These are phyloP conservation scores for Psilocybe tampanensis DNA, from an alignment of 768 basidiomycete species.

Conservation along the genomic window DNA sequence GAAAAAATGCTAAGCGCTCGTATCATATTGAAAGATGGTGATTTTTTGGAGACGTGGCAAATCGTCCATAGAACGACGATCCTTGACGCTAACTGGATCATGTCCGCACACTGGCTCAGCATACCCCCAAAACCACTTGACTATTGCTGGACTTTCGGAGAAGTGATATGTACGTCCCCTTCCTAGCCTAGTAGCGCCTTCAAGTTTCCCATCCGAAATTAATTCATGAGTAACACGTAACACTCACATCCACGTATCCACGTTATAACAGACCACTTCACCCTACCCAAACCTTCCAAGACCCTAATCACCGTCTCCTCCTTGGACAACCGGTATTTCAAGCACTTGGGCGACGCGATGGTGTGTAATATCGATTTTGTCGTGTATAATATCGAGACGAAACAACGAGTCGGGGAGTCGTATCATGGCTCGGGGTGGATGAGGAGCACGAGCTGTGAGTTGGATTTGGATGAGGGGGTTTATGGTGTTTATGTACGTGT, in stretches of 20 bases:
- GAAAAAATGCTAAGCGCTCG: too few species aligned
- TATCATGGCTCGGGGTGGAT: conserved; percentile 25
- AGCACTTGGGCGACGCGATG: conserved; percentile 35
- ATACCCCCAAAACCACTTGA: conserved; percentile 34
- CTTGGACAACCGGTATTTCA: conserved; percentile 46
- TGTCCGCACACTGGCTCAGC: conserved; percentile 44
- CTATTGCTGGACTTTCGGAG: conserved; percentile 47
- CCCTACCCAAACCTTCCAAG: conserved; percentile 33
- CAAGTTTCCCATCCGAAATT: background rate
- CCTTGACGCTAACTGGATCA: conserved; percentile 44
- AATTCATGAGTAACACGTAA: too few species aligned
- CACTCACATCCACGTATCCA: too few species aligned
- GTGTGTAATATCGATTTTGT: conserved; percentile 46
- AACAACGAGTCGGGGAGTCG: conserved; percentile 29
- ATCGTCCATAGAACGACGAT: conserved; percentile 40
- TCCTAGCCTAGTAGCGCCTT: too few species aligned
- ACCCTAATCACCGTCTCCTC: conserved; percentile 47
- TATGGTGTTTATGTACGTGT: conserved; percentile 43
- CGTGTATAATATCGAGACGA: conserved; percentile 41
- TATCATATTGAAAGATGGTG: too few species aligned
- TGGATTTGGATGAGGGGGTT: conserved; percentile 38
- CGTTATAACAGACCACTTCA: conserved; percentile 16
- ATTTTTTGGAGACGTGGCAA: conserved; percentile 41
- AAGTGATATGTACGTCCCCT: conserved; percentile 46
- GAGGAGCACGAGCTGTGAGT: conserved; percentile 37